Evolutionary conservation across 441 rosid species (phyloP).

Genomic region (Gossypium aridum): DNA sequence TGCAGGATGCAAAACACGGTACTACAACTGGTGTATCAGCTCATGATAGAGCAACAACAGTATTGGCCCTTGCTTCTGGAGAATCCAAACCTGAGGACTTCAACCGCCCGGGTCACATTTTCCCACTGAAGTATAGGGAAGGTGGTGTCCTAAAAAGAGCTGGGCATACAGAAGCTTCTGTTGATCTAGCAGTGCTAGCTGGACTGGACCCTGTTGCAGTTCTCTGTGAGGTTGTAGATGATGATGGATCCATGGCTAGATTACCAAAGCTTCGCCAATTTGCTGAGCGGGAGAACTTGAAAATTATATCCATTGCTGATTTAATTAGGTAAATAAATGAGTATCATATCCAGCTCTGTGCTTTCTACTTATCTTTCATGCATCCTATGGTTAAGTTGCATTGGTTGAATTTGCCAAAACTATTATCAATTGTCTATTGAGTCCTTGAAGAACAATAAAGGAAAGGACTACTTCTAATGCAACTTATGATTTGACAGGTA

Average conservation of each 20-base stretch:
- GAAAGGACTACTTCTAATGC: neutral
- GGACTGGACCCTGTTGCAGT: slow-evolving; percentile 77
- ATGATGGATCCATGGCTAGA: slow-evolving; percentile 88
- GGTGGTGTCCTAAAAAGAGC: slow-evolving; percentile 96
- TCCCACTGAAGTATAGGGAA: slow-evolving; percentile 78
- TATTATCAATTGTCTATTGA: neutral
- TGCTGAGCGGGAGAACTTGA: slow-evolving; percentile 60
- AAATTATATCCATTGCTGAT: slow-evolving; percentile 84
- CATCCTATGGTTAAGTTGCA: neutral
- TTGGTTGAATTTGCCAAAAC: neutral
- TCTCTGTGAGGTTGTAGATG: slow-evolving; percentile 75
- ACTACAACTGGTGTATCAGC: slow-evolving; percentile 97
- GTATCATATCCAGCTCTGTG: neutral
- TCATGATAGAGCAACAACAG: slow-evolving; percentile 74
- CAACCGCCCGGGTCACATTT: slow-evolving; percentile 91
- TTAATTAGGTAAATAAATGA: slow-evolving; percentile 53
- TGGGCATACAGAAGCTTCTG: slow-evolving; percentile 98
- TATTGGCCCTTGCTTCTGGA: slow-evolving; percentile 67
- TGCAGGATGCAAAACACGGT: slow-evolving; percentile 88
- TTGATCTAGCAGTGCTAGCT: slow-evolving; percentile 84
- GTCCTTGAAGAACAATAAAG: neutral
- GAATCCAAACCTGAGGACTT: slow-evolving; percentile 89
- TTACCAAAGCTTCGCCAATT: slow-evolving; percentile 69
- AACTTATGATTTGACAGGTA: slow-evolving; percentile 39
- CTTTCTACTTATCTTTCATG: neutral